A percentile compares a stretch with the other conserved stretches of the same genome.
Conservation (phyloP, 345 rosid genomes). For the Aquilaria sinensis region DNA sequence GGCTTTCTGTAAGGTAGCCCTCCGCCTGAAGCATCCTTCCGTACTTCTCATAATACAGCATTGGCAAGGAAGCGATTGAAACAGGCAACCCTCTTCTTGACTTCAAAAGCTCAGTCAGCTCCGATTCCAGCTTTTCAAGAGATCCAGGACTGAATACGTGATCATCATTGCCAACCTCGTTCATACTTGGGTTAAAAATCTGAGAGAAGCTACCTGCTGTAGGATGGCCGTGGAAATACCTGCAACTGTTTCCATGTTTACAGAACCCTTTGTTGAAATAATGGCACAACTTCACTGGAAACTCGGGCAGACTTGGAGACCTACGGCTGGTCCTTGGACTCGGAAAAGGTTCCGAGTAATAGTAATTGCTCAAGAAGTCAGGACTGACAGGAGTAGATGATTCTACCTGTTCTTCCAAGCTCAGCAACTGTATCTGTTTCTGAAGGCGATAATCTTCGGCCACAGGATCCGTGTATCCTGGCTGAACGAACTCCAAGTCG, state of each 20-base stretch:
- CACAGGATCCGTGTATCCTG: slow-evolving; percentile 25
- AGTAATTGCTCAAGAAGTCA: slow-evolving; percentile 41
- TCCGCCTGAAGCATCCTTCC: slow-evolving; percentile 91
- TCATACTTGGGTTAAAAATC: slow-evolving; percentile 32
- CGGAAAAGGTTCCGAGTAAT: slow-evolving; percentile 34
- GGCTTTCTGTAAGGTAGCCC: slow-evolving; percentile 96
- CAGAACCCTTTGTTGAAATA: slow-evolving; percentile 83
- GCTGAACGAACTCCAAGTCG: slow-evolving; percentile 30
- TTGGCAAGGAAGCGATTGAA: slow-evolving; percentile 91
- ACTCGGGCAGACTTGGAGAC: slow-evolving; percentile 80
- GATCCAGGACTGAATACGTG: slow-evolving; percentile 52
- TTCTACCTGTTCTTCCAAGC: slow-evolving; percentile 44
- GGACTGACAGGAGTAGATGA: slow-evolving; percentile 26
- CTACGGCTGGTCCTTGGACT: slow-evolving; percentile 50
- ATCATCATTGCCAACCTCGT: slow-evolving; percentile 51
- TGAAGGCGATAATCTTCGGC: slow-evolving; percentile 34
- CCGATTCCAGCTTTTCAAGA: slow-evolving; percentile 79
- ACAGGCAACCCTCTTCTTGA: slow-evolving; percentile 81
- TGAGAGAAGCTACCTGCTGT: slow-evolving; percentile 47
- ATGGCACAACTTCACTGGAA: slow-evolving; percentile 83
- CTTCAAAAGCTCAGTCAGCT: slow-evolving; percentile 73
- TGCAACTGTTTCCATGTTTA: slow-evolving; percentile 82
- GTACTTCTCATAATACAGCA: slow-evolving; percentile 77
- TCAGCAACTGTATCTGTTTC: slow-evolving; percentile 45
- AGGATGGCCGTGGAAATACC: slow-evolving; percentile 69